A percentile compares a stretch with the other conserved stretches of the same genome.
These are phyloP conservation scores for Earliella scabrosa DNA, from an alignment of 1,284 basidiomycete species.

Conservation along the genomic window DNA sequence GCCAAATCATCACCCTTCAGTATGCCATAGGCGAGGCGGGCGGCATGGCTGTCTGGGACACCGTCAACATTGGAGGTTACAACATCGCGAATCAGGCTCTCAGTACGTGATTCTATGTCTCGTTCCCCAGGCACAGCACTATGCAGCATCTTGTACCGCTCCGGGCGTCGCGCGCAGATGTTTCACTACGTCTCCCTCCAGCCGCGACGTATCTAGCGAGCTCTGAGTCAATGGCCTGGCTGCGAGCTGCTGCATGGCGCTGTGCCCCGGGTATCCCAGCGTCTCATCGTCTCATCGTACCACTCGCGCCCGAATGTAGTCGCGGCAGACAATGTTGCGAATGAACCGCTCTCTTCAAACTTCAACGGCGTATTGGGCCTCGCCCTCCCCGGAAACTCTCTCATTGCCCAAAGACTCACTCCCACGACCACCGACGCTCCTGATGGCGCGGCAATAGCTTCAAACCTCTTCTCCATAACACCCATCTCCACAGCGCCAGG, in stretches of 20 bases:
- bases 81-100: constrained; percentile 63
- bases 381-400: constrained; percentile 66
- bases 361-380: constrained; percentile 77
- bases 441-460: constrained; percentile 65
- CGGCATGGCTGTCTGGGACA: constrained; percentile 72
- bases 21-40: constrained; percentile 62
- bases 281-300: too few relatives aligned
- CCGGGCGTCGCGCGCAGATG: too few relatives aligned
- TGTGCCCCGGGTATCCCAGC: too few relatives aligned
- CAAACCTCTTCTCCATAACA: constrained; percentile 70
- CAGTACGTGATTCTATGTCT: constrained; percentile 41
- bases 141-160: too few relatives aligned
- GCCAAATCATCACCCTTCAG: constrained; percentile 46
- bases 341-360: constrained; percentile 55
- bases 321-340: constrained; percentile 52
- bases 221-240: too few relatives aligned
- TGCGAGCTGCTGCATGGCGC: too few relatives aligned
- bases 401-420: constrained; percentile 55
- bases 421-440: constrained; percentile 50
- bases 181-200: too few relatives aligned
- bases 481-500: constrained; percentile 53
- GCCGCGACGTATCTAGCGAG: too few relatives aligned
- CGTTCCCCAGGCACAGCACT: too few relatives aligned
- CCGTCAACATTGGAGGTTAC: constrained; percentile 61
- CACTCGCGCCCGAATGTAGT: constrained; percentile 49